Base-by-base conservation (phyloP, 2,329 filamentous ascomycete species). In the Aureobasidium subglaciale region DNA sequence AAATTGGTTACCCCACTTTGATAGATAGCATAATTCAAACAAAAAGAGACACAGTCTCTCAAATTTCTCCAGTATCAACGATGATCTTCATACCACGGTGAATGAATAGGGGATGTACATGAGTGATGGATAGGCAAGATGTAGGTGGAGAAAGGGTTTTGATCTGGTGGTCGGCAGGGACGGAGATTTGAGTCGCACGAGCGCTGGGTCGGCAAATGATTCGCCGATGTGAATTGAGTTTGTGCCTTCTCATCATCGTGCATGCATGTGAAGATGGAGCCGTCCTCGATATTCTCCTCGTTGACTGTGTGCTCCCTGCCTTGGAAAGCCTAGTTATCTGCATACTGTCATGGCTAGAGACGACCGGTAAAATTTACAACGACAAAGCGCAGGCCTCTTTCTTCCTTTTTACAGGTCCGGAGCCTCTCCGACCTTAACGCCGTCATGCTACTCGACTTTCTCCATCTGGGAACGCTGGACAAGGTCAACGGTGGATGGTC, bases 401-500 rank as follows among this genome's bases (percentile, higher is more conserved):
- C 34, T 37, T n/a, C 10, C 18, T 16, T 9, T 27, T 11, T 22
- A 29, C 32, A 16, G 27, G 16, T n/a, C 34, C 29, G 22, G n/a
- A 34, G 20, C 8, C 43, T 9, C 18, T 24, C n/a, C 30, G 29
- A 34, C 43, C n/a, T 11, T 20, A 24, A 50, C 46, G 32, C 46
- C 46, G 46, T 15, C 48, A 52, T 52, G 46, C 15, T 35, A 20
- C 32, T 50, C 32, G 46, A 50, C 34, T 50, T 50, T 38, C n/a
- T 53, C 16, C 32, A 41, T 30, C 8, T 53, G 16, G 48, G 48
- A 10, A 32, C 16, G 13, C 35, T 40, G 38, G 50, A 43, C 38
- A 43, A 43, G 27, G 18, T 35, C 18, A 54, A 54, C 20, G 71
- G 71, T 59, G 70, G 70, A 60, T 97, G 92, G 91, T 95, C 90